Conservation (phyloP, 768 basidiomycete genomes). For the Russula compacta region DNA sequence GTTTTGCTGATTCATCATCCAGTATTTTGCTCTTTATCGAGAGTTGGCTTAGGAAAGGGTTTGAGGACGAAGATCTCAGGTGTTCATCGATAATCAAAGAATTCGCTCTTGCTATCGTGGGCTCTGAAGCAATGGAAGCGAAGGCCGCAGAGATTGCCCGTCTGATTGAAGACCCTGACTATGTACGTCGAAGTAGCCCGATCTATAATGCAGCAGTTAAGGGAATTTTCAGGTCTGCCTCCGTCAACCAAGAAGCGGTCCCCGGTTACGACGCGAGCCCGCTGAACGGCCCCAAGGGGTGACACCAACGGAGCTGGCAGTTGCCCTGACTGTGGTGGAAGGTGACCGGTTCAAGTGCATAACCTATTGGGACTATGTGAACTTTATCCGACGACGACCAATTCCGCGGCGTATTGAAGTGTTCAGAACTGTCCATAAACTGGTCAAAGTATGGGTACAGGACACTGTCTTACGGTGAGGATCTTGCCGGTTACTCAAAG, state of each 20-base stretch:
- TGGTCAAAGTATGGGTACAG: constrained; percentile 2
- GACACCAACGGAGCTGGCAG: neutral
- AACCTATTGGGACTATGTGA: constrained; percentile 13
- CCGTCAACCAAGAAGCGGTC: neutral
- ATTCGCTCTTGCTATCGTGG: neutral
- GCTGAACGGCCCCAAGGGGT: neutral
- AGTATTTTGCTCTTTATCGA: constrained; percentile 12
- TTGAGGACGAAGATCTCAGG: constrained; percentile 1
- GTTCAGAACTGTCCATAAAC: constrained; percentile 4
- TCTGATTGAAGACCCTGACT: neutral
- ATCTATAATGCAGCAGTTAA: neutral
- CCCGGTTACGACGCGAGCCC: neutral
- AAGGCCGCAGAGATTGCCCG: neutral
- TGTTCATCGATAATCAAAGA: constrained; percentile 2
- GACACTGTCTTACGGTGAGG: neutral
- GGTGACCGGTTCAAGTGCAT: constrained; percentile 10
- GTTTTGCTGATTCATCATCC: neutral
- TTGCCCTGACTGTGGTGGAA: constrained; percentile 8
- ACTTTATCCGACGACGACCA: neutral
- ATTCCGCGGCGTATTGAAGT: neutral
- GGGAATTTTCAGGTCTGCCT: neutral
- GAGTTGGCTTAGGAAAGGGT: constrained; percentile 13
- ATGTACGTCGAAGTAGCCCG: neutral
- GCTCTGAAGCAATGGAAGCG: constrained; percentile 2
- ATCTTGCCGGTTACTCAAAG: neutral